A percentile compares a stretch with the other conserved stretches of the same genome.
phyloP scores from a whole-genome alignment of 345 rosid genomes.

The Microthlaspi erraticum region DNA sequence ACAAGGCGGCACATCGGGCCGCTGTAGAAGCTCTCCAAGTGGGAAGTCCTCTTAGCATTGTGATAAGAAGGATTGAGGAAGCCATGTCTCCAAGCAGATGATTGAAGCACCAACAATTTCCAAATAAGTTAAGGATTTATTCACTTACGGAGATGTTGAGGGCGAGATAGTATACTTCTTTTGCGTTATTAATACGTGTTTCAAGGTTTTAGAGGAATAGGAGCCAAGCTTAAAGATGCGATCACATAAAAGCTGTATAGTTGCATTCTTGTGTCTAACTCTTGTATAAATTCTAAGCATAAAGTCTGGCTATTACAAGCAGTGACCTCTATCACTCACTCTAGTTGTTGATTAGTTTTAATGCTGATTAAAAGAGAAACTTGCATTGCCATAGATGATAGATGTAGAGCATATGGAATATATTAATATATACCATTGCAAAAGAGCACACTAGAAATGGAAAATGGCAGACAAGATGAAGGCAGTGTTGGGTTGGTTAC shows the following conservation, averaged over 20 bases:
- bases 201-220: neutral
- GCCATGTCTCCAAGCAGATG: slow-evolving; percentile 60
- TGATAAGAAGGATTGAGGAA: slow-evolving; percentile 79
- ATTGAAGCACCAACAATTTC: slow-evolving; percentile 24
- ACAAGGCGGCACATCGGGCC: slow-evolving; percentile 71
- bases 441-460: slow-evolving; percentile 18
- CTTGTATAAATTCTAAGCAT: neutral
- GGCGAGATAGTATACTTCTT: neutral
- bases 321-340: neutral
- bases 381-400: slow-evolving; percentile 14
- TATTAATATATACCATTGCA: slow-evolving; percentile 14
- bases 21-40: slow-evolving; percentile 85
- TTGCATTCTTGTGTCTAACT: slow-evolving; percentile 2
- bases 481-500: neutral
- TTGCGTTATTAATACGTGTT: slow-evolving; percentile 11
- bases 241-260: slow-evolving; percentile 28
- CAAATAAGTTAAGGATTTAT: slow-evolving; percentile 30
- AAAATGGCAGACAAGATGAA: neutral
- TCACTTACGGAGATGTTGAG: slow-evolving; percentile 5
- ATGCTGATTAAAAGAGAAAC: slow-evolving; percentile 14
- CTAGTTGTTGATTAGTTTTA: neutral
- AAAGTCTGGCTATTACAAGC: slow-evolving; percentile 5
- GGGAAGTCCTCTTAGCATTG: slow-evolving; percentile 74
- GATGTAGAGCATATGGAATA: slow-evolving; percentile 4
- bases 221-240: slow-evolving; percentile 9